phyloP scores from a whole-genome alignment of 148 eudicot genomes.

The Cornus suecica region DNA sequence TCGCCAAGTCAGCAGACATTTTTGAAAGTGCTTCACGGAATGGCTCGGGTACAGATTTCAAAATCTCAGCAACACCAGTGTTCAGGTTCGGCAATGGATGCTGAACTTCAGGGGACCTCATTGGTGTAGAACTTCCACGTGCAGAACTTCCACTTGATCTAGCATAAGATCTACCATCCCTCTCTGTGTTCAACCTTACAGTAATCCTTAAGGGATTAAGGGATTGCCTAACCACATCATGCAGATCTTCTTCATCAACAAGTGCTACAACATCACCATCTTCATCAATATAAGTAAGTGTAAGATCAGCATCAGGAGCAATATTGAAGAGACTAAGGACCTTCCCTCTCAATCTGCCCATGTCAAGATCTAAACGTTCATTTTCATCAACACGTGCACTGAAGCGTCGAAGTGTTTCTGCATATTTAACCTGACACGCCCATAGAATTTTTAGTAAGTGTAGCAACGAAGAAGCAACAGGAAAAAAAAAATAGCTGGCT shows the following conservation, averaged over 20 bases:
- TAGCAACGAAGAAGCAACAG: too few relatives aligned
- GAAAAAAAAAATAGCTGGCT: too few relatives aligned
- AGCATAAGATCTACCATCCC: conserved; percentile 18
- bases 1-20: conserved; percentile 42
- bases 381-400: conserved; percentile 46
- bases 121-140: conserved; percentile 44
- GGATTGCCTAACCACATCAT: conserved; percentile 65
- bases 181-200: conserved; percentile 42
- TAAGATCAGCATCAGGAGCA: conserved; percentile 41
- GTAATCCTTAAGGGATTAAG: conserved; percentile 76
- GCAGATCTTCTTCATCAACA: conserved; percentile 75
- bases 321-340: conserved; percentile 57
- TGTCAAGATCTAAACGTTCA: conserved; percentile 43
- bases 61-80: conserved; percentile 30
- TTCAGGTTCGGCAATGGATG: conserved; percentile 25
- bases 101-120: conserved; percentile 27
- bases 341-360: conserved; percentile 58
- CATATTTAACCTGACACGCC: conserved; percentile 62
- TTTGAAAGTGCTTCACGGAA: conserved; percentile 38
- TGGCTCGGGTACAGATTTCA: conserved; percentile 58
- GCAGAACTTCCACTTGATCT: conserved; percentile 42
- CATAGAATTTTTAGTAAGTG: background rate
- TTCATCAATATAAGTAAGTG: conserved; percentile 77
- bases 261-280: conserved; percentile 75
- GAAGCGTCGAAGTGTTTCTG: conserved; percentile 78